phyloP scores from a whole-genome alignment of 2,329 filamentous ascomycete genomes.

The Talaromyces sp. region DNA sequence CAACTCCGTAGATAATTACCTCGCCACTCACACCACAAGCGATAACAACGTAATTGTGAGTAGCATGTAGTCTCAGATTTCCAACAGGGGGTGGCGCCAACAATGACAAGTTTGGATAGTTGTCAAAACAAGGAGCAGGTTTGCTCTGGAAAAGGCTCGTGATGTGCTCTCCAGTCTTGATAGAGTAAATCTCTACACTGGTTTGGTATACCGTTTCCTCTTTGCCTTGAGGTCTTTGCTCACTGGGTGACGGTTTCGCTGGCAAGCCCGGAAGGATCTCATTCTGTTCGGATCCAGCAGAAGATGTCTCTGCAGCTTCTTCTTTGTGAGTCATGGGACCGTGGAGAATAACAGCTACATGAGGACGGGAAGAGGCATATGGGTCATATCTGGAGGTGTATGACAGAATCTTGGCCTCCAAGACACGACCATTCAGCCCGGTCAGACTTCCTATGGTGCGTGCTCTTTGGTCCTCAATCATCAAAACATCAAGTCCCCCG shows the following conservation, averaged over 20 bases:
- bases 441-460: conserved; percentile 69
- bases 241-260: conserved; percentile 25
- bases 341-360: conserved; percentile 78
- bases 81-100: conserved; percentile 69
- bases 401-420: conserved; percentile 78
- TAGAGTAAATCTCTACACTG: conserved; percentile 82
- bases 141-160: conserved; percentile 72
- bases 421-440: conserved; percentile 74
- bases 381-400: conserved; percentile 60
- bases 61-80: conserved; percentile 70
- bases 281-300: conserved; percentile 36
- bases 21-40: conserved; percentile 83
- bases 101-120: conserved; percentile 59
- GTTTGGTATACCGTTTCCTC: conserved; percentile 66
- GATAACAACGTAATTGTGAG: conserved; percentile 68
- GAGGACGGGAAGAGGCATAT: conserved; percentile 60
- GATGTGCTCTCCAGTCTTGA: conserved; percentile 70
- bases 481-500: conserved; percentile 73
- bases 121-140: conserved; percentile 60
- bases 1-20: conserved; percentile 69
- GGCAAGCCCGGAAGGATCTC: conserved; percentile 33
- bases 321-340: conserved; percentile 64
- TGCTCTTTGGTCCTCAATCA: conserved; percentile 68
- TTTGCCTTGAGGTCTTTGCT: conserved; percentile 27
- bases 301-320: conserved; percentile 35